These are phyloP conservation scores for Gossypium turneri DNA, from an alignment of 345 rosid species.

Conservation along the genomic window DNA sequence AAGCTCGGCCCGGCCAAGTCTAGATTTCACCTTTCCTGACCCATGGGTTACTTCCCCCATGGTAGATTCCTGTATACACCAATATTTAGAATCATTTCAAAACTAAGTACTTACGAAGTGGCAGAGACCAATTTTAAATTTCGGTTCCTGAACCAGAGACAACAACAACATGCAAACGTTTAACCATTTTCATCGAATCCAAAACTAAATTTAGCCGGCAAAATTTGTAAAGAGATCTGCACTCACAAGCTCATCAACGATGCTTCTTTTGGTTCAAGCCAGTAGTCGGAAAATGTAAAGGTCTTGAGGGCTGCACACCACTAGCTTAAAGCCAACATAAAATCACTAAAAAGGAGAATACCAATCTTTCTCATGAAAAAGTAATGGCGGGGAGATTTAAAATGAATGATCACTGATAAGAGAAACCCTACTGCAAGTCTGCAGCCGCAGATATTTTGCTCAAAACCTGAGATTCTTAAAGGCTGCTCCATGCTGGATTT, in stretches of 20 bases:
- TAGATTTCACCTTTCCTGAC: neutral
- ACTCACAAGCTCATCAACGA: neutral
- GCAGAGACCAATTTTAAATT: slow-evolving; percentile 13
- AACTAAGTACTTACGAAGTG: neutral
- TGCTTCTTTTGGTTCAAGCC: neutral
- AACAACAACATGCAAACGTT: slow-evolving; percentile 10
- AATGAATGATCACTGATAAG: too few relatives aligned
- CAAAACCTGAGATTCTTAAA: neutral
- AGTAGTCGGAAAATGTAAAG: neutral
- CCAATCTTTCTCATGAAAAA: neutral
- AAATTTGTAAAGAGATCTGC: neutral
- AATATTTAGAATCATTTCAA: neutral
- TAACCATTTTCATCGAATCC: slow-evolving; percentile 10
- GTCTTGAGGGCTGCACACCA: slow-evolving; percentile 6
- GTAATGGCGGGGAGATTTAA: too few relatives aligned
- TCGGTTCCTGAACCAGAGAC: slow-evolving; percentile 10
- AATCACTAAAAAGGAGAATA: neutral
- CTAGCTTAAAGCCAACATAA: neutral
- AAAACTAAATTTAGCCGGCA: neutral
- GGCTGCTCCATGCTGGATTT: neutral
- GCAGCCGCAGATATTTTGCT: neutral
- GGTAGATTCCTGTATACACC: neutral
- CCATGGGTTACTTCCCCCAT: neutral
- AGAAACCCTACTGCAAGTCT: neutral
- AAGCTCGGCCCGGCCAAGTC: neutral